Conservation (phyloP, 2,329 filamentous ascomycete genomes). For the Aciculosporium take region DNA sequence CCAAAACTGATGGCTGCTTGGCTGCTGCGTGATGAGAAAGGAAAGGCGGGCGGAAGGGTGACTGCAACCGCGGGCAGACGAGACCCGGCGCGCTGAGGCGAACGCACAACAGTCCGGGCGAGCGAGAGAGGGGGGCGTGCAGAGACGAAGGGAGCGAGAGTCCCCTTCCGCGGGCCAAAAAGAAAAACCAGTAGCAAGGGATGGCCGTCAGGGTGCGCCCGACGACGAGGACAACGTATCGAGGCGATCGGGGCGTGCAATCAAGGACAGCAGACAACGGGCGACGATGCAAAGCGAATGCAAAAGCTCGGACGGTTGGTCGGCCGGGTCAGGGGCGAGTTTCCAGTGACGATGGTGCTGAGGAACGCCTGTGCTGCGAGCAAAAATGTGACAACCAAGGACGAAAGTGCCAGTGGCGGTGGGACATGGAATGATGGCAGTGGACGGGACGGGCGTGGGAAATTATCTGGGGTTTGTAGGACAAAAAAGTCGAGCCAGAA, state of each 20-base stretch:
- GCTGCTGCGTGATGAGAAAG: conserved; percentile 1
- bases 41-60: background rate
- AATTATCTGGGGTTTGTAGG: conserved; percentile 14
- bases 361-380: conserved; percentile 5
- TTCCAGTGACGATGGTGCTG: conserved; percentile 6
- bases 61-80: conserved; percentile 1
- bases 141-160: background rate
- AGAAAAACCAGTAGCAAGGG: conserved; percentile 4
- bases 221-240: conserved; percentile 8
- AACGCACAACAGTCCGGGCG: background rate
- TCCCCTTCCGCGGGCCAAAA: background rate
- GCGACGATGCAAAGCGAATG: conserved; percentile 5
- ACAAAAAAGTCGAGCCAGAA: conserved; percentile 8
- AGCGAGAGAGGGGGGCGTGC: conserved; percentile 3
- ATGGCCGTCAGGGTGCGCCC: conserved; percentile 9
- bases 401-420: conserved; percentile 8
- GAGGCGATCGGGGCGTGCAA: conserved; percentile 5
- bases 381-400: conserved; percentile 6
- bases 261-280: conserved; percentile 4
- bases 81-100: conserved; percentile 3
- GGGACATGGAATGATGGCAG: conserved; percentile 16
- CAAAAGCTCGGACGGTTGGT: conserved; percentile 6
- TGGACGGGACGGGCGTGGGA: conserved; percentile 11
- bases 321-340: conserved; percentile 8
- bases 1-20: conserved; percentile 5